A percentile compares a stretch with the other conserved stretches of the same genome.
These are phyloP conservation scores for Sutorius eximius DNA, from an alignment of 1,284 basidiomycete species.

Conservation along the genomic window DNA sequence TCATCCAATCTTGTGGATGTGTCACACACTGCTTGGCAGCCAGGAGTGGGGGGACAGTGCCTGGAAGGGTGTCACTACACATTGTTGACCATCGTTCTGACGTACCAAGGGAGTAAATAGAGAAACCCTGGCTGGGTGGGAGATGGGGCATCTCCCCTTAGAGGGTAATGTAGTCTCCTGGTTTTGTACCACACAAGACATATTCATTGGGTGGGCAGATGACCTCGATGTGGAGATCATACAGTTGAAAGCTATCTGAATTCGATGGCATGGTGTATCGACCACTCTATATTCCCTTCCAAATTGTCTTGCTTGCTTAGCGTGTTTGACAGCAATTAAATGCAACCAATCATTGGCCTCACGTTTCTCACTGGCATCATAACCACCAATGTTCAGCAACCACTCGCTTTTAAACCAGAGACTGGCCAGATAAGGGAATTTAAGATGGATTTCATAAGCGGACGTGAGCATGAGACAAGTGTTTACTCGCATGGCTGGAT, in stretches of 20 bases:
- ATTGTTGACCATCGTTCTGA: not conserved
- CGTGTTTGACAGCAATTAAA: too few relatives aligned
- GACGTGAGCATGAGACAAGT: constrained; percentile 36
- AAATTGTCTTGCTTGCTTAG: too few relatives aligned
- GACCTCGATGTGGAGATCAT: constrained; percentile 59
- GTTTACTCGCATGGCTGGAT: constrained; percentile 33
- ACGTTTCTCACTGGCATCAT: not conserved
- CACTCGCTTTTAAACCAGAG: not conserved
- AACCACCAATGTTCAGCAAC: not conserved
- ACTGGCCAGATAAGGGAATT: constrained; percentile 24
- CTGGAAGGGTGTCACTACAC: constrained; percentile 30
- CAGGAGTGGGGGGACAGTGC: constrained; percentile 57
- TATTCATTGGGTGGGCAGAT: constrained; percentile 53
- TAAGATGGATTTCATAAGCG: constrained; percentile 38
- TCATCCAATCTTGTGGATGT: constrained; percentile 63
- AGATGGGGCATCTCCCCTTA: constrained; percentile 62
- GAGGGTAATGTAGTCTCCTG: constrained; percentile 60
- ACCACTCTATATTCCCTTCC: not conserved
- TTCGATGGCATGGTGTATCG: constrained; percentile 10
- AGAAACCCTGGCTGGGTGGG: constrained; percentile 60
- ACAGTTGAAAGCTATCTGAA: constrained; percentile 50
- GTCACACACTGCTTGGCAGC: constrained; percentile 62
- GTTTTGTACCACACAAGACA: constrained; percentile 61
- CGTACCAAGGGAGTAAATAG: constrained; percentile 63
- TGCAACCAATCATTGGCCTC: not conserved